Evolutionary conservation across 1,139 yeast species (phyloP).

Genomic region (Yamadazyma spencermartinsiae): DNA sequence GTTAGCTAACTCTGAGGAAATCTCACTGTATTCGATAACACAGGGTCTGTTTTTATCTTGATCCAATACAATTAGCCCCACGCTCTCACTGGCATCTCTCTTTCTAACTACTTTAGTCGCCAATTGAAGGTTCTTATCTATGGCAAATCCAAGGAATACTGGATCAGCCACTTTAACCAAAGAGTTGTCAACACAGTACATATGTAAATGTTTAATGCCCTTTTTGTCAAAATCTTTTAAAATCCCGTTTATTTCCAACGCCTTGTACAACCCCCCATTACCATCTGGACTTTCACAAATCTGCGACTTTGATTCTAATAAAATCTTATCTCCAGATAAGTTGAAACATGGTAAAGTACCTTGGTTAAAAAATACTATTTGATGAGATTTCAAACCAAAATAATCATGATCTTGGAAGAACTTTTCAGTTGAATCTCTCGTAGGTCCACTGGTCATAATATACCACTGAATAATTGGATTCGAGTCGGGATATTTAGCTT

Average conservation of each 20-base stretch:
- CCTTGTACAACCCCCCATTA: slow-evolving; percentile 94
- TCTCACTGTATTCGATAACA: slow-evolving; percentile 95
- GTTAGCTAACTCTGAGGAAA: slow-evolving; percentile 70
- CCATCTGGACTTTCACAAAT: slow-evolving; percentile 95
- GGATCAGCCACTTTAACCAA: slow-evolving; percentile 96
- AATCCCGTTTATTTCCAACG: slow-evolving; percentile 64
- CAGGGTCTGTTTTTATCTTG: slow-evolving; percentile 65
- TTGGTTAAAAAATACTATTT: slow-evolving; percentile 84
- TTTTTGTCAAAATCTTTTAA: slow-evolving; percentile 66
- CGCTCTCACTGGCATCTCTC: slow-evolving; percentile 82
- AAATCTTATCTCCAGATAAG: slow-evolving; percentile 65
- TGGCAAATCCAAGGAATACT: slow-evolving; percentile 83
- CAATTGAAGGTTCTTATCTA: slow-evolving; percentile 61
- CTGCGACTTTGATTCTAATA: slow-evolving; percentile 53
- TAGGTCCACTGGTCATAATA: slow-evolving; percentile 95
- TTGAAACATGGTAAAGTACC: slow-evolving; percentile 93
- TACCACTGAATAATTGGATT: slow-evolving; percentile 69
- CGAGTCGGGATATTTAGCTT: slow-evolving; percentile 26
- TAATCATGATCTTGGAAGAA: slow-evolving; percentile 62
- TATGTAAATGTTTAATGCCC: slow-evolving; percentile 86
- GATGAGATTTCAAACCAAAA: slow-evolving; percentile 65
- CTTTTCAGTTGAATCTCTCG: slow-evolving; percentile 70
- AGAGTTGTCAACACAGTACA: slow-evolving; percentile 95
- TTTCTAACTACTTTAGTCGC: slow-evolving; percentile 97
- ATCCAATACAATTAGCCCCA: slow-evolving; percentile 85